These are phyloP conservation scores for Cardiosporidium cionae DNA, from an alignment of 169 alveolate species.

Conservation along the genomic window DNA sequence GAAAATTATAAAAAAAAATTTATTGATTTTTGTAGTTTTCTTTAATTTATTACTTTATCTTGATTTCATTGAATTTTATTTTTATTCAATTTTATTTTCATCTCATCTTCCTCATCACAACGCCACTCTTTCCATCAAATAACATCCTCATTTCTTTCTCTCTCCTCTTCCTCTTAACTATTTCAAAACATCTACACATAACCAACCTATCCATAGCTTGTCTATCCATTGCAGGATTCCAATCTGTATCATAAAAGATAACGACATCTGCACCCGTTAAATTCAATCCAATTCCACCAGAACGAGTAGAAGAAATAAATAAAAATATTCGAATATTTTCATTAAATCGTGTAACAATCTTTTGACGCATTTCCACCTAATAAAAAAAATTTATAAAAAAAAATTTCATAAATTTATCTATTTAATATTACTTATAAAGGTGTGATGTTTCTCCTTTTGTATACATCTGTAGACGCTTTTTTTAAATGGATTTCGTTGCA, in stretches of 20 bases:
- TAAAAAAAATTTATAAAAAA: background rate
- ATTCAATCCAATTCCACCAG: conserved; percentile 98
- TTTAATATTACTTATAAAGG: no score
- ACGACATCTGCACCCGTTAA: conserved; percentile 94
- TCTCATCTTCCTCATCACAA: background rate
- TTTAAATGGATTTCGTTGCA: no score
- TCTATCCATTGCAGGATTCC: conserved; percentile 99
- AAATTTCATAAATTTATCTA: background rate
- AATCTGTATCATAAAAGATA: conserved; percentile 96
- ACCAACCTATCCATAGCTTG: conserved; percentile 92
- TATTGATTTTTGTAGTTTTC: no score
- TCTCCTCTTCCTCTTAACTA: background rate
- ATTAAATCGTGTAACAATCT: conserved; percentile 88
- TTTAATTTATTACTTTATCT: no score
- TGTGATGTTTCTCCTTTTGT: no score
- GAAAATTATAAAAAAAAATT: no score
- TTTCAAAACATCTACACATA: background rate
- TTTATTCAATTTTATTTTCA: background rate
- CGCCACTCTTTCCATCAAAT: background rate
- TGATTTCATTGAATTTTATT: background rate
- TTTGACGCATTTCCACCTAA: conserved; percentile 85
- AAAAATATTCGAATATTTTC: conserved; percentile 84
- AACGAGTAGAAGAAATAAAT: conserved; percentile 94
- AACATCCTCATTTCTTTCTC: no score
- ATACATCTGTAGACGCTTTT: no score